phyloP scores from a whole-genome alignment of 2,329 filamentous ascomycete species.

The Hawksworthiomyces lignivorus region DNA sequence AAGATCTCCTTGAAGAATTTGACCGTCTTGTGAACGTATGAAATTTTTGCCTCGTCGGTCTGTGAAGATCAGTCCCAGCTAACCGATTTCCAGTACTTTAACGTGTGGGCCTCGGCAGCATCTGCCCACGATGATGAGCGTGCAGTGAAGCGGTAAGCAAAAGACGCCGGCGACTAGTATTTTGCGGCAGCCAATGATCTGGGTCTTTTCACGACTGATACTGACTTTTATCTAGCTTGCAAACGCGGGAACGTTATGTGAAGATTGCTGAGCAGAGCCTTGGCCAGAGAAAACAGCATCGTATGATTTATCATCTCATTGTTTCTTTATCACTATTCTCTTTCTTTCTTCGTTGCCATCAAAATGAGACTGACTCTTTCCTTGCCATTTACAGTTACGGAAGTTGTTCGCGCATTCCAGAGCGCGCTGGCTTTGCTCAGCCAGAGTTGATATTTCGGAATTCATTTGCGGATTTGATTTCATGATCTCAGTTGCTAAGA shows the following conservation, averaged over 20 bases:
- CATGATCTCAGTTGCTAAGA: no score
- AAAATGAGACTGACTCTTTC: constrained; percentile 2
- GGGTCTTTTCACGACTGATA: no score
- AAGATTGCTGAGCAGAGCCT: constrained; percentile 64
- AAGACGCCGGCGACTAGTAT: no score
- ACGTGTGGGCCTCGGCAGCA: constrained; percentile 68
- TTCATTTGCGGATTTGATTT: no score
- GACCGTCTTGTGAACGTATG: constrained; percentile 56
- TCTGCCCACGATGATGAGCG: constrained; percentile 67
- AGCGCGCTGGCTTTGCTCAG: constrained; percentile 51
- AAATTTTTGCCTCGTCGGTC: background rate
- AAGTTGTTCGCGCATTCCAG: constrained; percentile 57
- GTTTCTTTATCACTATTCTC: background rate
- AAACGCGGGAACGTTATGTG: constrained; percentile 71
- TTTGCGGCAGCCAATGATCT: no score
- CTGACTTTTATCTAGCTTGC: constrained; percentile 45
- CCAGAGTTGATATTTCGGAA: constrained; percentile 20
- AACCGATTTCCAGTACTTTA: constrained; percentile 56
- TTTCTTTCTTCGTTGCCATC: background rate
- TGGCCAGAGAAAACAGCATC: constrained; percentile 69
- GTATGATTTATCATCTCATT: constrained; percentile 44
- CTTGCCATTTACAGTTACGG: constrained; percentile 32
- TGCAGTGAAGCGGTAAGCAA: constrained; percentile 64
- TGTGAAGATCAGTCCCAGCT: background rate
- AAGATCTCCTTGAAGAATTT: constrained; percentile 59